These are phyloP conservation scores for Pezicula neosporulosa DNA, from an alignment of 2,329 filamentous ascomycete genomes.

Conservation along the genomic window DNA sequence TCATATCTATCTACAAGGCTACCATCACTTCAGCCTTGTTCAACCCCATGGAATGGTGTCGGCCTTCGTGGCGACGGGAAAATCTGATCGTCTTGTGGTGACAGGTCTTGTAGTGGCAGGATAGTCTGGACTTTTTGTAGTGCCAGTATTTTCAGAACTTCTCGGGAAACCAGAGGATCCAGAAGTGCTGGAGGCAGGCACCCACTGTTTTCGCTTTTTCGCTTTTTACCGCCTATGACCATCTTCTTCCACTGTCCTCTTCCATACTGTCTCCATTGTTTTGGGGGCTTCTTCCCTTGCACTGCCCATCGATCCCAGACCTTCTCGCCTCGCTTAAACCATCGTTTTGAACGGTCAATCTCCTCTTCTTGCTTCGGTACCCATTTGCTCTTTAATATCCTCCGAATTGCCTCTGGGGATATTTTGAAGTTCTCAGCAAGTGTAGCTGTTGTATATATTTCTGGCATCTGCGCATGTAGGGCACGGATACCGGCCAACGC, in stretches of 20 bases:
- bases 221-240: background rate
- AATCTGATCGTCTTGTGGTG: background rate
- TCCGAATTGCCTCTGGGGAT: slow-evolving; percentile 81
- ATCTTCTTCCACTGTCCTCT: background rate
- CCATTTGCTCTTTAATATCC: slow-evolving; percentile 83
- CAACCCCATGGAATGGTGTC: background rate
- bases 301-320: slow-evolving; percentile 59
- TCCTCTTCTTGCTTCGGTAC: slow-evolving; percentile 55
- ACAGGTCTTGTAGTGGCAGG: too few relatives aligned
- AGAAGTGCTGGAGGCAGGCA: too few relatives aligned
- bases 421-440: slow-evolving; percentile 79
- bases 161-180: too few relatives aligned
- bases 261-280: slow-evolving; percentile 48
- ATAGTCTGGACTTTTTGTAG: too few relatives aligned
- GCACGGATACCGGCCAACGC: slow-evolving; percentile 86
- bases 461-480: slow-evolving; percentile 73
- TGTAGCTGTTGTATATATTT: slow-evolving; percentile 69
- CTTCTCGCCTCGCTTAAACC: slow-evolving; percentile 56
- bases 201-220: background rate
- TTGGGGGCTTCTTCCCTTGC: slow-evolving; percentile 58
- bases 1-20: slow-evolving; percentile 20
- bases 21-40: background rate
- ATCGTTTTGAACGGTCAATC: slow-evolving; percentile 53
- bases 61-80: background rate
- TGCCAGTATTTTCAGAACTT: too few relatives aligned